Evolutionary conservation across 2,329 filamentous ascomycete genomes (phyloP).

Genomic region (Alternaria gaisen): DNA sequence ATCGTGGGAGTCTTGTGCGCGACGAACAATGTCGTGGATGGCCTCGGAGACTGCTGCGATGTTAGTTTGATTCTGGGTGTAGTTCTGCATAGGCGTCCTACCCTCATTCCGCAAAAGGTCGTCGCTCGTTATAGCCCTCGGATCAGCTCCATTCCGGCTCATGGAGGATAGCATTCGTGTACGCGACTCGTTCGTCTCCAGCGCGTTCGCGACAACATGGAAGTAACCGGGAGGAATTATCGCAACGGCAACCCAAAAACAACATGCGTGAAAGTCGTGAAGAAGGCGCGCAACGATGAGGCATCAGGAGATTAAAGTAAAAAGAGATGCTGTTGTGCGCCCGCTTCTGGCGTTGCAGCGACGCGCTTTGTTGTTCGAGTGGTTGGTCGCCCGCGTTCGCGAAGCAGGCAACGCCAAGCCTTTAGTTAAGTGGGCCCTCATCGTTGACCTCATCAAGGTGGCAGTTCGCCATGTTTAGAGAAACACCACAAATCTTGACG

Average conservation of each 20-base stretch:
- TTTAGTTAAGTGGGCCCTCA: conserved; percentile 16
- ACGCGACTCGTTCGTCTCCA: conserved; percentile 46
- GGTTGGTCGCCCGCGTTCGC: conserved; percentile 32
- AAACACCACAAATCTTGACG: background rate
- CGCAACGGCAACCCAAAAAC: conserved; percentile 11
- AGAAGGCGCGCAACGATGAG: conserved; percentile 24
- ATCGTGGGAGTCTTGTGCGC: conserved; percentile 72
- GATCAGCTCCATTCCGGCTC: conserved; percentile 48
- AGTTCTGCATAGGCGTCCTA: background rate
- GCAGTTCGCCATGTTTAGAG: background rate
- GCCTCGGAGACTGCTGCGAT: conserved; percentile 73
- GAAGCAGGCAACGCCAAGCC: conserved; percentile 24
- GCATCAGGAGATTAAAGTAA: conserved; percentile 33
- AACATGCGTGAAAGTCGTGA: conserved; percentile 9
- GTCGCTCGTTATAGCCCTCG: conserved; percentile 51
- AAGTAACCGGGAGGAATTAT: conserved; percentile 16
- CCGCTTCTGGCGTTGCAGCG: conserved; percentile 15
- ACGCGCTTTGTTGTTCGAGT: conserved; percentile 43
- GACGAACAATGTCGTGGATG: conserved; percentile 77
- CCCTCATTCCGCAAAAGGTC: conserved; percentile 15
- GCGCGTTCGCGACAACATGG: conserved; percentile 55
- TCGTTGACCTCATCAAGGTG: conserved; percentile 23
- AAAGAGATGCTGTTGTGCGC: conserved; percentile 22
- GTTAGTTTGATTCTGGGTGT: conserved; percentile 14
- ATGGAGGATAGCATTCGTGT: conserved; percentile 55